Base-by-base conservation (phyloP, 2,329 filamentous ascomycete genomes). In the Xylariaceae sp. region DNA sequence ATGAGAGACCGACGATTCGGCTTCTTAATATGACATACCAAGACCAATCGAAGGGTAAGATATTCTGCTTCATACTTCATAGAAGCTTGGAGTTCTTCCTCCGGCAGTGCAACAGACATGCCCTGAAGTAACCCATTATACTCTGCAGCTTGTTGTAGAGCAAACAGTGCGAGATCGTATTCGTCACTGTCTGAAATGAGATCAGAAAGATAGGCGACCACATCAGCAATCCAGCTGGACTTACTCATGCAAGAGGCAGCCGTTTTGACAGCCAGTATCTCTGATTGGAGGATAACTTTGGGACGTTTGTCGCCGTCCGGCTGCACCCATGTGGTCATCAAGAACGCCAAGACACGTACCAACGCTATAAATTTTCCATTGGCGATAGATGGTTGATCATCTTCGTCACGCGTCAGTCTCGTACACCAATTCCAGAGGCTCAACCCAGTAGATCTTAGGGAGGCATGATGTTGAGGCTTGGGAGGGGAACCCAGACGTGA, bases 391-490 rank as follows among this genome's bases (percentile, higher is more conserved):
- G 49, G 11, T 42, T 54, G 45, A 18, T 58, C 39, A 22, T 60
- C 49, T 53, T 66, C 61, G 44, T 73, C 62, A 7, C 71, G 67
- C 35, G 66, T 70, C 6, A 82, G 61, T 22, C 77, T 75, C 1
- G 82, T 82, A 38, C 82, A 82, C 6, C 77, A 62, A 55, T 90
- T 90, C 86, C 86, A 90, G 7, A 90, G 68, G 19, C 72, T 70
- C 0, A 78, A 76, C 48, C 80, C 86, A 6, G 72, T 57, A 5
- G 57, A 65, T 52, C 87, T 83, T 3, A 89, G 68, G 5, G 78
- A 73, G 19, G 69, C 65, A 39, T 72, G 69, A 1, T 64, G 63
- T 11, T 58, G 53, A 11, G 62, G 39, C 11, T 57, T 59, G 1
- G 69, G 55, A 10, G 60, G 64, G 18, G 58, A 67, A 18, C 69